Evolutionary conservation across 2,329 filamentous ascomycete species (phyloP).

Genomic region (Dendryphion nanum): DNA sequence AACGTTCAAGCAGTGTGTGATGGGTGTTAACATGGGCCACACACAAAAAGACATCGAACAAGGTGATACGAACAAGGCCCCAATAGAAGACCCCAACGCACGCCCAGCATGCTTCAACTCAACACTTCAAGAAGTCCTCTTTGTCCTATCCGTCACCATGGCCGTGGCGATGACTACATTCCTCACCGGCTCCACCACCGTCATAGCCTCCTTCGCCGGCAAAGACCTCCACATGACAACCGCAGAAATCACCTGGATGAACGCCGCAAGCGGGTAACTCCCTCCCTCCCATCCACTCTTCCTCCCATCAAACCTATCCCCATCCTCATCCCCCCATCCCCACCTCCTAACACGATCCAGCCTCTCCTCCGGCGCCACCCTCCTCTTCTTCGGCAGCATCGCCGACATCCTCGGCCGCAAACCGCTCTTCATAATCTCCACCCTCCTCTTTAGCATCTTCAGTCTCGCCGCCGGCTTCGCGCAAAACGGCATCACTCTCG

Average conservation of each 20-base stretch:
- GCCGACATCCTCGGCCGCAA: slow-evolving; percentile 67
- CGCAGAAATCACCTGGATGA: slow-evolving; percentile 67
- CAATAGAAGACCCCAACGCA: slow-evolving; percentile 27
- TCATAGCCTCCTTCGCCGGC: slow-evolving; percentile 62
- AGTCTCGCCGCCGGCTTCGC: slow-evolving; percentile 60
- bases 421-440: slow-evolving; percentile 58
- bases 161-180: slow-evolving; percentile 64
- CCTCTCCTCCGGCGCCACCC: slow-evolving; percentile 62
- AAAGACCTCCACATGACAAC: slow-evolving; percentile 61
- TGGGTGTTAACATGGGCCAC: no score
- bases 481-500: slow-evolving; percentile 57
- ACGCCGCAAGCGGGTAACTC: no score
- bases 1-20: no score
- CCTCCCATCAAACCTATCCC: not conserved
- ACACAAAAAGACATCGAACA: no score
- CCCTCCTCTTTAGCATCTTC: slow-evolving; percentile 59
- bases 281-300: not conserved
- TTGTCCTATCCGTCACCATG: slow-evolving; percentile 66
- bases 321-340: not conserved
- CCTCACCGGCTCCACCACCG: slow-evolving; percentile 57
- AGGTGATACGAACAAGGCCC: not conserved
- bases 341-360: slow-evolving; percentile 31
- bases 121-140: slow-evolving; percentile 62
- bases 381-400: slow-evolving; percentile 65
- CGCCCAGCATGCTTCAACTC: slow-evolving; percentile 61